Conservation (phyloP, 441 rosid genomes). For the Pelargonium citronellum region DNA sequence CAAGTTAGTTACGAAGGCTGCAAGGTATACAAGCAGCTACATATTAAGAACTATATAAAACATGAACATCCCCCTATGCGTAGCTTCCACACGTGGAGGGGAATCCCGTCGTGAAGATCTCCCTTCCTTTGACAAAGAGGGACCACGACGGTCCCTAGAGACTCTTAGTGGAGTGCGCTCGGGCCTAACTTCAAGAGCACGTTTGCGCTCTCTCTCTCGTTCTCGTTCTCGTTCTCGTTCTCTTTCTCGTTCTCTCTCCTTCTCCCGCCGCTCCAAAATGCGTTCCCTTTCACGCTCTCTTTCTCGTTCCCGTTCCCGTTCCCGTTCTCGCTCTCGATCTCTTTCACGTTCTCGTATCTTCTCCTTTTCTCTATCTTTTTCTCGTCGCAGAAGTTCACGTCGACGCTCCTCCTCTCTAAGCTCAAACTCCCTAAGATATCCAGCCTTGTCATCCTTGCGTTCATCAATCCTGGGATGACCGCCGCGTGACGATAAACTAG, state of each 20-base stretch:
- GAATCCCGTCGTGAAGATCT: conserved; percentile 60
- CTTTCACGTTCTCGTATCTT: conserved; percentile 61
- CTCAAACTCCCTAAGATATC: conserved; percentile 92
- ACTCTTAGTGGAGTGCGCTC: conserved; percentile 64
- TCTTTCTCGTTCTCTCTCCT: conserved; percentile 42
- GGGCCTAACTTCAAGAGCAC: conserved; percentile 52
- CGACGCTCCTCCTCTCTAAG: conserved; percentile 89
- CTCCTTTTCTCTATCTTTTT: conserved; percentile 81
- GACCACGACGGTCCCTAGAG: conserved; percentile 70
- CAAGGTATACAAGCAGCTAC: conserved; percentile 50
- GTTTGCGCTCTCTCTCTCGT: conserved; percentile 73
- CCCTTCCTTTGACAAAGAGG: conserved; percentile 61
- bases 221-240: conserved; percentile 71
- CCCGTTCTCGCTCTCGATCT: conserved; percentile 47
- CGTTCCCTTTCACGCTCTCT: conserved; percentile 41
- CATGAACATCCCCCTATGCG: conserved; percentile 93
- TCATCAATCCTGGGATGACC: conserved; percentile 62
- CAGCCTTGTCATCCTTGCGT: conserved; percentile 78
- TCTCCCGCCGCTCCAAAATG: conserved; percentile 8
- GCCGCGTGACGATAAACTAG: conserved; percentile 45
- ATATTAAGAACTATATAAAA: conserved; percentile 65
- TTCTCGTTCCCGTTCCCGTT: conserved; percentile 18
- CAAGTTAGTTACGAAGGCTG: conserved; percentile 64
- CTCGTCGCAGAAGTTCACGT: conserved; percentile 73
- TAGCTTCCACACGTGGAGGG: conserved; percentile 55